Conservation (phyloP, 345 rosid species). For the Populus nigra region DNA sequence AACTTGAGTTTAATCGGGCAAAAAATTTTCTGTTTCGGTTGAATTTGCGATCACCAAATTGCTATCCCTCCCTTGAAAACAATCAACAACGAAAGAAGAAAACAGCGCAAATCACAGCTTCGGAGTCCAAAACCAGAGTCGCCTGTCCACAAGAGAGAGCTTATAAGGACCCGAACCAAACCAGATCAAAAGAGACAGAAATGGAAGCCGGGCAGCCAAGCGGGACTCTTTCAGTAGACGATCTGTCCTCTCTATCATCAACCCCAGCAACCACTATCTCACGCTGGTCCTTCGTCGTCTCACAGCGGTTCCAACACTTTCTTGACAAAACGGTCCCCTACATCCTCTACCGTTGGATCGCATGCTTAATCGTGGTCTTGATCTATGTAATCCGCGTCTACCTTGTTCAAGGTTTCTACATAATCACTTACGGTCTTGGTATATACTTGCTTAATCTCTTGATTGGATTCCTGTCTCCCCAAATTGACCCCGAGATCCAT, state of each 20-base stretch:
- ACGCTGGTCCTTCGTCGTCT: slow-evolving; percentile 39
- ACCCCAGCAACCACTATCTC: slow-evolving; percentile 44
- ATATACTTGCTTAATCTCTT: slow-evolving; percentile 83
- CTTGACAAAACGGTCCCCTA: slow-evolving; percentile 32
- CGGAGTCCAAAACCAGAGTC: no score
- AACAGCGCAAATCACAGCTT: no score
- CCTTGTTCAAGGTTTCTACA: slow-evolving; percentile 79
- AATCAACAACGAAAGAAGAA: no score
- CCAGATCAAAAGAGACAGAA: neutral
- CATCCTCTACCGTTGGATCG: slow-evolving; percentile 53
- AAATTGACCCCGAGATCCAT: slow-evolving; percentile 74
- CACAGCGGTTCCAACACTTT: slow-evolving; percentile 25
- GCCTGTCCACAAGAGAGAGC: no score
- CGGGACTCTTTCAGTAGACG: slow-evolving; percentile 33
- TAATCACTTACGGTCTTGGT: slow-evolving; percentile 84
- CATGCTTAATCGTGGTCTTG: slow-evolving; percentile 38
- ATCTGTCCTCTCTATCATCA: slow-evolving; percentile 32
- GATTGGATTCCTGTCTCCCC: slow-evolving; percentile 90
- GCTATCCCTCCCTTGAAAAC: no score
- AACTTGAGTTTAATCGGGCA: no score
- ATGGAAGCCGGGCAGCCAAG: slow-evolving; percentile 38
- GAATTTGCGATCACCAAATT: no score
- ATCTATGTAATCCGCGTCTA: slow-evolving; percentile 75
- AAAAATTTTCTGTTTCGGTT: no score
- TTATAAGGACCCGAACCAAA: no score